Conservation (phyloP, 495 filamentous ascomycete genomes). For the Lepidopterella palustris region DNA sequence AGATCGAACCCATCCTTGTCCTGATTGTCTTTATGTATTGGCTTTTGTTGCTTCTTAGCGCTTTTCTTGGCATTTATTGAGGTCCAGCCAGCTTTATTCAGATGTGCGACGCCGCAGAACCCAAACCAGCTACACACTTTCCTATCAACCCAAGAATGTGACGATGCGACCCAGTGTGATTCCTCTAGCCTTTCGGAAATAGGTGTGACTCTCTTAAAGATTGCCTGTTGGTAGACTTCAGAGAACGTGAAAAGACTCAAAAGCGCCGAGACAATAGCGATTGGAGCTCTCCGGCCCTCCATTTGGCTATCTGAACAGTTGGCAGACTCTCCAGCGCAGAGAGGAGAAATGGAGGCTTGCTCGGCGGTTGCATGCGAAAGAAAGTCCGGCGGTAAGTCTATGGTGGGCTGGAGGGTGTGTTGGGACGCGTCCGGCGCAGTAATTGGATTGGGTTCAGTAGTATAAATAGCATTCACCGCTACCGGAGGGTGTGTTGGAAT, state of each 20-base stretch:
- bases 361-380: slow-evolving; percentile 3
- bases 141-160: slow-evolving; percentile 65
- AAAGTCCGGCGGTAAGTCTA: slow-evolving; percentile 19
- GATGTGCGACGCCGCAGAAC: slow-evolving; percentile 62
- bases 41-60: slow-evolving; percentile 5
- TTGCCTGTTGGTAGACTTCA: slow-evolving; percentile 40
- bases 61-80: background rate
- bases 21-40: background rate
- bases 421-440: slow-evolving; percentile 21
- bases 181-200: slow-evolving; percentile 51
- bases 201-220: slow-evolving; percentile 39
- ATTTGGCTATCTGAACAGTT: slow-evolving; percentile 16
- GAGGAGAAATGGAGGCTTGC: slow-evolving; percentile 3
- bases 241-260: slow-evolving; percentile 24
- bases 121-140: slow-evolving; percentile 68
- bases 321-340: slow-evolving; percentile 1
- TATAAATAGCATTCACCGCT: slow-evolving; percentile 13
- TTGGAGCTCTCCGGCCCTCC: slow-evolving; percentile 19
- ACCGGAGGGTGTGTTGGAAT: slow-evolving; percentile 5
- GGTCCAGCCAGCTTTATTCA: slow-evolving; percentile 38
- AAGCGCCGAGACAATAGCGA: slow-evolving; percentile 17
- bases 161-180: slow-evolving; percentile 61
- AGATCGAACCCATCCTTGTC: slow-evolving; percentile 17
- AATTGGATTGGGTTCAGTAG: slow-evolving; percentile 3
- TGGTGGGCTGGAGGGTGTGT: slow-evolving; percentile 4